Evolutionary conservation across 805 yeast species (phyloP).

Genomic region (Nadsonia fulvescens): DNA sequence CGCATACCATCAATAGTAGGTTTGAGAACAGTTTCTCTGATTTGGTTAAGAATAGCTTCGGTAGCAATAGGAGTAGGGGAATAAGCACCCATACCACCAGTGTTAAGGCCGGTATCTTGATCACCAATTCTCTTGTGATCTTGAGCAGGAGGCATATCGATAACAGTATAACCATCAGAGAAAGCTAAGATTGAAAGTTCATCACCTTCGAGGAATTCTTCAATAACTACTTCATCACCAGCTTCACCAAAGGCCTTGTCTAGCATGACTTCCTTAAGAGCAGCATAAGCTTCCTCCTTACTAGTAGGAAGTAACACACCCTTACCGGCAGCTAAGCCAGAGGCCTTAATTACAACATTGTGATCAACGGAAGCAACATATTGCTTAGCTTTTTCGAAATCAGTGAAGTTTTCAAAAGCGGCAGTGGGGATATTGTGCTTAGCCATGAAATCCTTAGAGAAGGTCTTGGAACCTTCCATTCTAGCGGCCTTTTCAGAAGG

Average conservation of each 20-base stretch:
- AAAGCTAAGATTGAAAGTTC: conserved; percentile 85
- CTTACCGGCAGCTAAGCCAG: conserved; percentile 97
- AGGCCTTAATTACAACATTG: conserved; percentile 84
- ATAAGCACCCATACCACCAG: conserved; percentile 99
- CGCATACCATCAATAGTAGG: conserved; percentile 96
- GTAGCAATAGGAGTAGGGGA: conserved; percentile 97
- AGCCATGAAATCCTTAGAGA: conserved; percentile 85
- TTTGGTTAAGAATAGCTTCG: conserved; percentile 45
- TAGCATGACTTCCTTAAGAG: conserved; percentile 77
- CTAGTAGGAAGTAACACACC: conserved; percentile 87
- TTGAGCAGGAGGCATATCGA: conserved; percentile 91
- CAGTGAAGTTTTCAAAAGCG: conserved; percentile 61
- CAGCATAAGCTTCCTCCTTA: conserved; percentile 69
- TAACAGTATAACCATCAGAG: conserved; percentile 82
- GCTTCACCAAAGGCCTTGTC: conserved; percentile 80
- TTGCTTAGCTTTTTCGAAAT: conserved; percentile 54
- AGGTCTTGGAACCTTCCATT: conserved; percentile 95
- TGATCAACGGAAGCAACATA: conserved; percentile 50
- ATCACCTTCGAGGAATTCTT: conserved; percentile 91
- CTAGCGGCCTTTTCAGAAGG: conserved; percentile 82
- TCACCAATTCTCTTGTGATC: conserved; percentile 94
- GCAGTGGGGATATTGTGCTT: conserved; percentile 92
- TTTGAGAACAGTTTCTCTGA: conserved; percentile 57
- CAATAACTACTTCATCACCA: conserved; percentile 88
- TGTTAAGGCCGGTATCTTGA: conserved; percentile 84